Evolutionary conservation across 768 basidiomycete genomes (phyloP).

Genomic region (Termitomyces sp.): DNA sequence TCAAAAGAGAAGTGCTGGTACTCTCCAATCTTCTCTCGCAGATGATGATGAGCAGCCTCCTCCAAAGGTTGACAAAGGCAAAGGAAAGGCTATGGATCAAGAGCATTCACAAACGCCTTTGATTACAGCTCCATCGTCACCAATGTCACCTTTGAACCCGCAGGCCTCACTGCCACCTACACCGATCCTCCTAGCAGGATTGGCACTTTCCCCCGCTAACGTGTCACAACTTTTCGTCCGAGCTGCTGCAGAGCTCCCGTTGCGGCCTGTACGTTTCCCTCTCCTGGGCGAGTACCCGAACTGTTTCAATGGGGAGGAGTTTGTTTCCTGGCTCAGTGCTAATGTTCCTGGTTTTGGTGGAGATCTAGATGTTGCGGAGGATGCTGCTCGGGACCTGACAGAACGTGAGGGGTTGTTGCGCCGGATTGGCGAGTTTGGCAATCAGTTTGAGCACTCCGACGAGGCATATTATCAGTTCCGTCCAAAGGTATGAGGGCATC

Average conservation of each 20-base stretch:
- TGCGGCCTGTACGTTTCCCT: constrained; percentile 70
- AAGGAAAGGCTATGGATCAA: constrained; percentile 55
- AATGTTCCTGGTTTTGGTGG: constrained; percentile 77
- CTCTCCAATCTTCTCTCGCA: constrained; percentile 24
- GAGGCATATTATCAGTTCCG: constrained; percentile 85
- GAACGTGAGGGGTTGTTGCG: constrained; percentile 60
- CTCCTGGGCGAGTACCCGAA: constrained; percentile 81
- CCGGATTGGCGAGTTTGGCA: constrained; percentile 78
- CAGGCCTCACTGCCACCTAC: constrained; percentile 33
- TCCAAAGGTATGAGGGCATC: constrained; percentile 48
- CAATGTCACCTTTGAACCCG: constrained; percentile 57
- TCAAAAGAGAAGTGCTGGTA: constrained; percentile 49
- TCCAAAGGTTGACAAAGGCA: constrained; percentile 79
- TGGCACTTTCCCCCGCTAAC: constrained; percentile 58
- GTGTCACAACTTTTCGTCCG: constrained; percentile 66
- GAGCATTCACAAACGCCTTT: constrained; percentile 24
- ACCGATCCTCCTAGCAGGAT: constrained; percentile 70
- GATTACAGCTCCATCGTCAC: constrained; percentile 48
- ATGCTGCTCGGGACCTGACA: constrained; percentile 59
- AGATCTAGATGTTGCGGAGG: constrained; percentile 73
- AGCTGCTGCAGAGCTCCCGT: constrained; percentile 66
- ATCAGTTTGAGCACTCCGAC: constrained; percentile 70
- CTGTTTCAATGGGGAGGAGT: constrained; percentile 86
- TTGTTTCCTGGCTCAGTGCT: constrained; percentile 77
- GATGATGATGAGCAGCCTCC: constrained; percentile 30